phyloP scores from a whole-genome alignment of 352 stramenopile species.

The Phytopythium boreale region DNA sequence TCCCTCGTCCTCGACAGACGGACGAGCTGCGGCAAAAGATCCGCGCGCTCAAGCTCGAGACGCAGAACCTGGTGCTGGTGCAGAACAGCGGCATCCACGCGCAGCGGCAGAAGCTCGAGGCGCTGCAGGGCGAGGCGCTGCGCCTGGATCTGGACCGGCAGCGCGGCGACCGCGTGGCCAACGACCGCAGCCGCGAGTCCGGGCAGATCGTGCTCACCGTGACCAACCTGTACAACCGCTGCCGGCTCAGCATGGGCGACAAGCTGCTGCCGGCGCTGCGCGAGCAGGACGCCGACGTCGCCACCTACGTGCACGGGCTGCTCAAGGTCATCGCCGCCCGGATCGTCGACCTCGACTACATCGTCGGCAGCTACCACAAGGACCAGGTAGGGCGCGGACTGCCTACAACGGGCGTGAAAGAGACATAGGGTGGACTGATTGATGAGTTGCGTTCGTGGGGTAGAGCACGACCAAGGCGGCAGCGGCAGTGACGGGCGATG shows the following conservation, averaged over 20 bases:
- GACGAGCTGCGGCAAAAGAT: slow-evolving; percentile 77
- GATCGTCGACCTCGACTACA: slow-evolving; percentile 88
- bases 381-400: slow-evolving; percentile 35
- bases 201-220: slow-evolving; percentile 90
- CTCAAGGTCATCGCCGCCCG: slow-evolving; percentile 76
- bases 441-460: background rate
- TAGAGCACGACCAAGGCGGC: background rate
- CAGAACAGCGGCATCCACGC: slow-evolving; percentile 85
- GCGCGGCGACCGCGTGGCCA: slow-evolving; percentile 68
- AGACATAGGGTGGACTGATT: background rate
- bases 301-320: slow-evolving; percentile 70
- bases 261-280: slow-evolving; percentile 63
- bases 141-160: slow-evolving; percentile 84
- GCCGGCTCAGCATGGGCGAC: slow-evolving; percentile 63
- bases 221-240: slow-evolving; percentile 90
- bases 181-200: slow-evolving; percentile 83
- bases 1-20: slow-evolving; percentile 30
- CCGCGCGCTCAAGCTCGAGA: slow-evolving; percentile 74
- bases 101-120: slow-evolving; percentile 80
- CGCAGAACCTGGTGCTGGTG: slow-evolving; percentile 79
- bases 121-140: slow-evolving; percentile 64
- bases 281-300: slow-evolving; percentile 73
- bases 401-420: no score
- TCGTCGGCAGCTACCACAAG: slow-evolving; percentile 60
- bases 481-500: background rate